Base-by-base conservation (phyloP, 352 stramenopile genomes). In the Phytophthora cryptogea region DNA sequence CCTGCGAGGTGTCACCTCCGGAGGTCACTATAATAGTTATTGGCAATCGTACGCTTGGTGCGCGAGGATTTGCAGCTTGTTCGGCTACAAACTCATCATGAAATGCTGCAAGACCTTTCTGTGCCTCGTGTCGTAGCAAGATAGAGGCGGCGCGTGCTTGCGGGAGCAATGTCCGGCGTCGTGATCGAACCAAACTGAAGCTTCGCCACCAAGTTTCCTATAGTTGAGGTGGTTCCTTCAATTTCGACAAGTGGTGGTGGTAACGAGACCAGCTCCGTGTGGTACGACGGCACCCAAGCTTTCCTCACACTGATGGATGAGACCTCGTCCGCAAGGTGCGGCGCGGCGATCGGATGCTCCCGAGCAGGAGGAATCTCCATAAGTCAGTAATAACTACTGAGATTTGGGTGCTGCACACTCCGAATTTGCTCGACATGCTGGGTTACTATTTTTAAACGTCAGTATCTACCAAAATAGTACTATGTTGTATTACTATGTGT, bases 11-110 rank as follows among this genome's bases (percentile, higher is more conserved):
- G 32, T 37, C 32, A 37, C 9, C 32, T n/a, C n/a, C n/a, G n/a
- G 44, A 42, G 27, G 36, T 49, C 37, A 33, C n/a, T 44, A n/a
- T n/a, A n/a, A n/a, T n/a, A 14, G 35, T 68, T 68, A 3, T 68
- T 50, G 54, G 60, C 53, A 68, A 68, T 68, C 53, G 46, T 39
- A 63, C 60, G 60, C 40, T 47, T 63, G 53, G 44, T 50, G 32
- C 16, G 52, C 52, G 45, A 33, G 33, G 60, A 68, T 68, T 68
- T 68, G 60, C 60, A 68, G 14, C 43, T n/a, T 40, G 40, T 59
- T 46, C 30, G 6, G 33, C 37, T 57, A 56, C 37, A 41, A 63
- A 41, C 10, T 9, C 59, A 60, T 45, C 49, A 54, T 37, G 48
- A 57, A 33, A 26, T 23, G 40, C 26, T 52, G 45, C 43, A 60